Evolutionary conservation across 352 stramenopile species (phyloP), one percentile per base, ranked within the genome.

Genomic region (Aphanomyces astaci): DNA sequence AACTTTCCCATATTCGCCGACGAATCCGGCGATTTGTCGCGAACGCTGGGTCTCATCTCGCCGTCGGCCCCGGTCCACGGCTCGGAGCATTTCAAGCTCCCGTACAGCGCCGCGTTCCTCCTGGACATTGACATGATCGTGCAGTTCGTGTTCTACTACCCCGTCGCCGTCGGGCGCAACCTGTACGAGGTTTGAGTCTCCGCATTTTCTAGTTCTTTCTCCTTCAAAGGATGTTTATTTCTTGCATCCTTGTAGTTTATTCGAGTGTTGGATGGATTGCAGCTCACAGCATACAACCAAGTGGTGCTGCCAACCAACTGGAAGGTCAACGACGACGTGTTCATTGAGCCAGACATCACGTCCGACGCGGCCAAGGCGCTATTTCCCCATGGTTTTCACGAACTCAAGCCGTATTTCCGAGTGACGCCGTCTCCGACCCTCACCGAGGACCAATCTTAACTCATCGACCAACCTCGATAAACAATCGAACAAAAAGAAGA

Each of bases 251-350:
- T 49, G 5, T 66, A 66, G 62, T 68, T 68, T 30, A 71, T 94
- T 19, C 81, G 84, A 7, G 71, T 77, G 22, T 59, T 92, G 39
- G 84, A 94, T 59, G 84, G 83, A 13, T 73, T 90, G 25, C 82
- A 94, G 65, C 76, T 92, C 28, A 74, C 80, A 52, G 82, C 74
- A 22, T 92, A 89, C 60, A 74, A 92, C 62, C 84, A 90, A 63
- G 74, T 94, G 24, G 82, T 89, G 65, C 87, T 84, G 11, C 85
- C 85, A 30, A 82, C 82, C 63, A 94, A 94, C 76, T 94, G 84
- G 85, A 92, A 90, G 57, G 74, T 90, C 65, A 92, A 84, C 66
- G 85, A 94, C 51, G 85, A 94, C 53, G 85, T 94, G 40, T 92
- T 94, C 45, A 71, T 94, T n/a, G 82, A 90, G 51, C 85, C 85